These are phyloP conservation scores for Ascochyta fabae DNA, from an alignment of 2,329 filamentous ascomycete genomes.

Conservation along the genomic window DNA sequence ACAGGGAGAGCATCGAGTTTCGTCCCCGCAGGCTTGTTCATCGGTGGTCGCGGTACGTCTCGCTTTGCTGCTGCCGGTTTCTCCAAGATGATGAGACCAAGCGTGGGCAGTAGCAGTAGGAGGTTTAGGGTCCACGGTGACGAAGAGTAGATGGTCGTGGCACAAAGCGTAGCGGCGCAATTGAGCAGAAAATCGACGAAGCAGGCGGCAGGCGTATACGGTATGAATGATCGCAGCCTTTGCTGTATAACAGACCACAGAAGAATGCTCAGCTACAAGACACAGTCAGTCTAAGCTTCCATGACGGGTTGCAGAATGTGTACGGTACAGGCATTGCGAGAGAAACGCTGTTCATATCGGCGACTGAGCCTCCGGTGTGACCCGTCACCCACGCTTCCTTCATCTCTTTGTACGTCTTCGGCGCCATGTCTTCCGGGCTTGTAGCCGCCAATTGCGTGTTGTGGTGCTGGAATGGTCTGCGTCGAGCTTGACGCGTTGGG, in stretches of 20 bases:
- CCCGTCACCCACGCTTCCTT: conserved; percentile 98
- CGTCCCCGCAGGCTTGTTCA: conserved; percentile 23
- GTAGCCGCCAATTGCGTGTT: conserved; percentile 21
- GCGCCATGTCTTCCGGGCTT: conserved; percentile 32
- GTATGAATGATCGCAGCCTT: conserved; percentile 81
- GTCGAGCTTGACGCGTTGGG: conserved; percentile 24
- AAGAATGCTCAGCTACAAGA: conserved; percentile 73
- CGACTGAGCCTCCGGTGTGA: conserved; percentile 79
- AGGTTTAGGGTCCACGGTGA: conserved; percentile 75
- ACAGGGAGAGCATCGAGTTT: conserved; percentile 67
- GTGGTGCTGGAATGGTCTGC: conserved; percentile 11
- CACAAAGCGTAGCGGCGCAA: conserved; percentile 79
- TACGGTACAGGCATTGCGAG: conserved; percentile 77
- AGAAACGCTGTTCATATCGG: conserved; percentile 87
- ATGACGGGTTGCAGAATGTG: conserved; percentile 23
- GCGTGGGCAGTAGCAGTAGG: conserved; percentile 74
- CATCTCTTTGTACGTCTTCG: conserved; percentile 77
- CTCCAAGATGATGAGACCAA: conserved; percentile 63
- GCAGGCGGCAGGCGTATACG: conserved; percentile 71
- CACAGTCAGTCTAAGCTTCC: conserved; percentile 33
- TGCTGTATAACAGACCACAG: conserved; percentile 90
- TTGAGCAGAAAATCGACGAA: conserved; percentile 88
- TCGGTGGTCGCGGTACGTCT: conserved; percentile 28
- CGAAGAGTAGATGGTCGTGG: conserved; percentile 82
- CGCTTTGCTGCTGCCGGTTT: conserved; percentile 22